A percentile compares a stretch with the other conserved stretches of the same genome.
Conservation (phyloP, 2,329 filamentous ascomycete species). For the Aulographum hederae region DNA sequence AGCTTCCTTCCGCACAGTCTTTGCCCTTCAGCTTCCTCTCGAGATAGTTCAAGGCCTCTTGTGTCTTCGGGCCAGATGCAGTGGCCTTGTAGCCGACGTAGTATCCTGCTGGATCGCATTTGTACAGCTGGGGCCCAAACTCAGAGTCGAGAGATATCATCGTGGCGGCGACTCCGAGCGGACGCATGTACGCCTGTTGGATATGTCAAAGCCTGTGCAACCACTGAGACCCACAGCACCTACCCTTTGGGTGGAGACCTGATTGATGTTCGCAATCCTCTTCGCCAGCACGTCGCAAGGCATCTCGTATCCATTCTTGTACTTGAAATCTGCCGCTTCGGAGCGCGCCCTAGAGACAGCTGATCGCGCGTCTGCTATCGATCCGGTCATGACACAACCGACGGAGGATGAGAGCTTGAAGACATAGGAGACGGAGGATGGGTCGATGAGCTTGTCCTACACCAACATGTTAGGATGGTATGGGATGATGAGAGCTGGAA, state of each 20-base stretch:
- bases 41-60: conserved; percentile 93
- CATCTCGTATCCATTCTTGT: conserved; percentile 99
- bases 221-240: conserved; percentile 11
- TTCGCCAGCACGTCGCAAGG: conserved; percentile 93
- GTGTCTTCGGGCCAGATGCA: conserved; percentile 91
- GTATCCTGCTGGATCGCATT: conserved; percentile 95
- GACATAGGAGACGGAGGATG: conserved; percentile 89
- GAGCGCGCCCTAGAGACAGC: conserved; percentile 84
- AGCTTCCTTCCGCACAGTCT: conserved; percentile 75
- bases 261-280: conserved; percentile 94
- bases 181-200: conserved; percentile 81
- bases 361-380: conserved; percentile 90
- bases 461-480: conserved; percentile 1
- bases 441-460: conserved; percentile 98
- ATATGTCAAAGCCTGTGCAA: conserved; percentile 4
- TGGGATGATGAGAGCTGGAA: neutral
- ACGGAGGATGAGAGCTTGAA: conserved; percentile 93
- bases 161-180: conserved; percentile 87
- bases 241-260: conserved; percentile 96
- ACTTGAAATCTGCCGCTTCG: conserved; percentile 93
- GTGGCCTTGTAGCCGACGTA: conserved; percentile 98
- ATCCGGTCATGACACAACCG: conserved; percentile 95
- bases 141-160: conserved; percentile 89
- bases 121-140: conserved; percentile 86
- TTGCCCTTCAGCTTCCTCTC: conserved; percentile 99